Conservation (phyloP, 441 rosid species). For the Arabidopsis lyrata region DNA sequence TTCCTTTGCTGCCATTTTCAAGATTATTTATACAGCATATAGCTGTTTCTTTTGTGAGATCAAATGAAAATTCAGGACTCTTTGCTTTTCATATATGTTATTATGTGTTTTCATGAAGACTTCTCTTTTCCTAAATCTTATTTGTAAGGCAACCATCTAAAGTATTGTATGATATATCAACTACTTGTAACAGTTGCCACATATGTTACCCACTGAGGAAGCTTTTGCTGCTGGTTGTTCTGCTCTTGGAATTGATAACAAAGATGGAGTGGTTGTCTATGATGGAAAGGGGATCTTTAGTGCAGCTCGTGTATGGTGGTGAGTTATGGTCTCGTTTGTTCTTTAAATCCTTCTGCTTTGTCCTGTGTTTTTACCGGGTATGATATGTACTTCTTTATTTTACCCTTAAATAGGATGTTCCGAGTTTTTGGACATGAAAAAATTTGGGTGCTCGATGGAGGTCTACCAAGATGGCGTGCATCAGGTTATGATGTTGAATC, state of each 20-base stretch:
- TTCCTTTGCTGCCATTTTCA: conserved; percentile 1
- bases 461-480: conserved; percentile 97
- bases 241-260: conserved; percentile 90
- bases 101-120: not conserved
- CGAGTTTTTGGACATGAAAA: conserved; percentile 90
- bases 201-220: conserved; percentile 95
- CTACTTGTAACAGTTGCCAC: conserved; percentile 73
- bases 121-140: not conserved
- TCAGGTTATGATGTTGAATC: conserved; percentile 97
- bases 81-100: not conserved
- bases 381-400: conserved; percentile 13
- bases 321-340: conserved; percentile 49
- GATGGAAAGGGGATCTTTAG: conserved; percentile 98
- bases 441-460: conserved; percentile 97
- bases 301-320: conserved; percentile 99
- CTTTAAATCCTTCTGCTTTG: conserved; percentile 7
- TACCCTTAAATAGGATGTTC: conserved; percentile 76
- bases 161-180: conserved; percentile 14
- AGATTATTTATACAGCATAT: not conserved
- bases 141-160: not conserved
- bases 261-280: conserved; percentile 89
- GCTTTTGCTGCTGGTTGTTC: conserved; percentile 98
- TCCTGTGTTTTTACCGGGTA: conserved; percentile 13
- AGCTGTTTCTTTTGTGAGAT: not conserved
- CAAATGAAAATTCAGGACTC: not conserved